Percentiles rank a stretch among this genome's conserved stretches.
These are phyloP conservation scores for Saussurea involucrata DNA, from an alignment of 129 eudicot genomes.

Conservation along the genomic window DNA sequence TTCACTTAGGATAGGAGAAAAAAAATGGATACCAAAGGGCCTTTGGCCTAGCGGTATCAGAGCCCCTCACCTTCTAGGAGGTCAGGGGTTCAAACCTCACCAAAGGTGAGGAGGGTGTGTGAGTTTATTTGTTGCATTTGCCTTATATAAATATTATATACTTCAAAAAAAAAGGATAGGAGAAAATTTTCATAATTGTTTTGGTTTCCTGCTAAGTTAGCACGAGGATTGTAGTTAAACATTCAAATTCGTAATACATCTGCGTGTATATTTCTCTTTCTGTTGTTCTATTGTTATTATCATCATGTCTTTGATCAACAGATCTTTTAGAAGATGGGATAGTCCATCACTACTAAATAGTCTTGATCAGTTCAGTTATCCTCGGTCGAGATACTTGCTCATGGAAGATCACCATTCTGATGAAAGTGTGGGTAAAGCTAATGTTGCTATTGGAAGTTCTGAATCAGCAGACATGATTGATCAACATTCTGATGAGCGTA, in stretches of 20 bases:
- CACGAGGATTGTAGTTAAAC: not conserved
- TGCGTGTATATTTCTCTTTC: not conserved
- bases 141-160: no score
- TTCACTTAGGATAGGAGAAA: not conserved
- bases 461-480: slow-evolving; percentile 2
- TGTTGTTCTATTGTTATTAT: not conserved
- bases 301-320: not conserved
- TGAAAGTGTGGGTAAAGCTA: slow-evolving; percentile 43
- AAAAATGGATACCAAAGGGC: no score
- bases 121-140: no score
- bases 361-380: not conserved
- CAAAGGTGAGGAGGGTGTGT: no score
- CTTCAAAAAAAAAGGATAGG: no score
- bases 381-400: slow-evolving; percentile 8
- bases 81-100: no score
- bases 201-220: not conserved
- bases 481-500: not conserved
- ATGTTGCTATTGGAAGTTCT: slow-evolving; percentile 38
- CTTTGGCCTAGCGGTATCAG: no score
- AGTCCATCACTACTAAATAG: not conserved
- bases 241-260: not conserved
- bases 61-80: no score
- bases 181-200: not conserved
- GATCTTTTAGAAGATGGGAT: slow-evolving; percentile 1
- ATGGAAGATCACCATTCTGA: slow-evolving; percentile 57